Evolutionary conservation across 768 basidiomycete genomes (phyloP).

Genomic region (Paxillus rubicundulus): DNA sequence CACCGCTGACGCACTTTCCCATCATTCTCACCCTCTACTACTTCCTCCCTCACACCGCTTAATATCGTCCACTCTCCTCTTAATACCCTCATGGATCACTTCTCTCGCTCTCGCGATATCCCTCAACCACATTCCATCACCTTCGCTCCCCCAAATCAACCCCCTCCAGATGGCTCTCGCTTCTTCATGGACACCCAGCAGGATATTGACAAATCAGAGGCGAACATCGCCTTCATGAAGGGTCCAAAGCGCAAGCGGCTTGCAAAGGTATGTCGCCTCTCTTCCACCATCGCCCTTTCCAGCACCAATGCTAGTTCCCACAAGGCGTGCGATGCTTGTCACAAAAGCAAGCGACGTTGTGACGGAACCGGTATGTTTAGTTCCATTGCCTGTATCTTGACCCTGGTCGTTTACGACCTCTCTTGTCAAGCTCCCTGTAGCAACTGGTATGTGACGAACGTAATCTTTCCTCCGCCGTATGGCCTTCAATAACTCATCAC

Average conservation of each 20-base stretch:
- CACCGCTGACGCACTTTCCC: not conserved
- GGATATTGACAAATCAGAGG: slow-evolving; percentile 29
- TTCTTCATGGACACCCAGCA: slow-evolving; percentile 16
- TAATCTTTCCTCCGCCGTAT: slow-evolving; percentile 1
- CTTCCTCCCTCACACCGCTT: not conserved
- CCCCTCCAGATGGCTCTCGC: slow-evolving; percentile 20
- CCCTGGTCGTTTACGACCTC: slow-evolving; percentile 3
- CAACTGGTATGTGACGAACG: slow-evolving; percentile 56
- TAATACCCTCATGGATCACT: slow-evolving; percentile 37
- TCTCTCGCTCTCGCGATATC: slow-evolving; percentile 23
- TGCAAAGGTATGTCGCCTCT: slow-evolving; percentile 40
- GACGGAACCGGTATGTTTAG: slow-evolving; percentile 67
- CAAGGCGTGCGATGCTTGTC: slow-evolving; percentile 77
- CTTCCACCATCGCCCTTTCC: not conserved
- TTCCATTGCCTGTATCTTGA: slow-evolving; percentile 2
- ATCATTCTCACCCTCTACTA: not conserved
- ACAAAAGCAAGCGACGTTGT: slow-evolving; percentile 81
- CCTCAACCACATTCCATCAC: slow-evolving; percentile 19
- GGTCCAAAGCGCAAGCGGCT: slow-evolving; percentile 54
- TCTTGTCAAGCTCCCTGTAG: slow-evolving; percentile 64
- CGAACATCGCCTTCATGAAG: slow-evolving; percentile 45
- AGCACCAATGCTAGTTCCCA: slow-evolving; percentile 7
- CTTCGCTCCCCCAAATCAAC: slow-evolving; percentile 21
- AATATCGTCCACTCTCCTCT: not conserved
- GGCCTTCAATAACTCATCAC: slow-evolving; percentile 9